Base-by-base conservation (phyloP, 768 basidiomycete species). In the Paxillus rubicundulus region DNA sequence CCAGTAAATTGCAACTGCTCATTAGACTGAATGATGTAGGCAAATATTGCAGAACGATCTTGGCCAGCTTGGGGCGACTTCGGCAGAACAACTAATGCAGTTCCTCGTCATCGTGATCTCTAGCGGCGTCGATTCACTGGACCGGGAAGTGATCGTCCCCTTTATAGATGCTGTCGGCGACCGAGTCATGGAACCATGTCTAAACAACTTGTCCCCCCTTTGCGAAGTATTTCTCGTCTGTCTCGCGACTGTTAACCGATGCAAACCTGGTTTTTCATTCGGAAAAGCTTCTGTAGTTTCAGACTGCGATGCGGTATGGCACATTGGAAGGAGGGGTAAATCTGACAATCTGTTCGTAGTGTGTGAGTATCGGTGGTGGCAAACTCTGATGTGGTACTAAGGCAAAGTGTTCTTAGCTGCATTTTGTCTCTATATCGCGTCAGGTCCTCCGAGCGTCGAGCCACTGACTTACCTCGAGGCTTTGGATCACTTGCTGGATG, bases 401-500 rank as follows among this genome's bases (percentile, higher is more conserved):
- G 46, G 16, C 21, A 21, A 44, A 39, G 21, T 30, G 52, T 21
- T 37, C 34, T 12, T 44, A 84, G 83, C 77, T 50, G 72, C 76
- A 2, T 72, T 83, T 57, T 70, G 82, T 5, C 54, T 72, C 24
- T 79, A 77, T 55, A 62, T 82, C 42, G 47, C 72, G 4, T 63
- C 68, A 5, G 63, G 62, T 5, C 48, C 56, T 2, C 47, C 58
- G 30, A 45, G 52, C 1, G 63, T 62, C 38, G 74, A 75, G 45
- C 56, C 75, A 2, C 61, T 83, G 28, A 64, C 68, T 36, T 70
- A 70, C 50, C 69, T 74, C 9, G 84, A 86, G 47, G 62, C 62
- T 14, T 52, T 66, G 52, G 71, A 79, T 41, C 74, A 78, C 60
- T 62, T 89, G 47, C 66, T 78, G 27, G 79, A 82, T 47, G 66